Percentiles rank a stretch among this genome's conserved stretches.
Conservation (phyloP, 208 protist genomes). For the Crithidia bombi region DNA sequence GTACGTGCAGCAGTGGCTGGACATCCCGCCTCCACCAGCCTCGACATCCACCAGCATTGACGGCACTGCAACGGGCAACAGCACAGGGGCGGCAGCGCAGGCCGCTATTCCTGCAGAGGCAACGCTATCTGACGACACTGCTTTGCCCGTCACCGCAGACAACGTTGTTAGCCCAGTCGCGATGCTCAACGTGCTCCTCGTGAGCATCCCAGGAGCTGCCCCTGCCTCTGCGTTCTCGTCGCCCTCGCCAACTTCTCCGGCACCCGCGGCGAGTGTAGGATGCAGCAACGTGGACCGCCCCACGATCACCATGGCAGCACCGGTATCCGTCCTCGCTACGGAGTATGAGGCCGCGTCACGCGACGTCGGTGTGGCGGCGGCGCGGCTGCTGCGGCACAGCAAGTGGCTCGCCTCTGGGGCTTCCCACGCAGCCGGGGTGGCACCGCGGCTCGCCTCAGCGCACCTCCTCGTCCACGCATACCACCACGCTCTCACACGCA, state of each 20-base stretch:
- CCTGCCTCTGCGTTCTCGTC: not conserved
- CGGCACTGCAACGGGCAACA: too few species aligned
- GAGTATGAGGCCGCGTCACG: not conserved
- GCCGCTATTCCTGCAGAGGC: not conserved
- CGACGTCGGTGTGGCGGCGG: not conserved
- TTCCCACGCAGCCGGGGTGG: slow-evolving; percentile 31
- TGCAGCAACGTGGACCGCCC: not conserved
- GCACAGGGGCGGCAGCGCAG: too few species aligned
- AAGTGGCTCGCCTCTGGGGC: slow-evolving; percentile 37
- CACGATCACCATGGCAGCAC: not conserved
- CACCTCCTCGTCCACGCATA: slow-evolving; percentile 21
- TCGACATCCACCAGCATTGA: not conserved
- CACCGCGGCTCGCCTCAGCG: slow-evolving; percentile 22
- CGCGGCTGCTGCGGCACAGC: slow-evolving; percentile 29
- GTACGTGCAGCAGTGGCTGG: slow-evolving; percentile 18
- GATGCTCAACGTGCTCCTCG: slow-evolving; percentile 30
- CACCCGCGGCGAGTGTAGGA: not conserved
- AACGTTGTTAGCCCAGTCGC: slow-evolving; percentile 12
- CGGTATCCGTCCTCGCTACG: not conserved
- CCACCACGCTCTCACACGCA: slow-evolving; percentile 10
- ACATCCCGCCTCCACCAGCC: not conserved
- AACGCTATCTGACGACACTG: not conserved
- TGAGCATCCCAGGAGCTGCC: slow-evolving; percentile 12
- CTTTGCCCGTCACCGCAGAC: not conserved
- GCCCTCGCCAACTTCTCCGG: not conserved